Evolutionary conservation across 345 rosid genomes (phyloP), one percentile per base, ranked within the genome.

Genomic region (Boechera stricta): DNA sequence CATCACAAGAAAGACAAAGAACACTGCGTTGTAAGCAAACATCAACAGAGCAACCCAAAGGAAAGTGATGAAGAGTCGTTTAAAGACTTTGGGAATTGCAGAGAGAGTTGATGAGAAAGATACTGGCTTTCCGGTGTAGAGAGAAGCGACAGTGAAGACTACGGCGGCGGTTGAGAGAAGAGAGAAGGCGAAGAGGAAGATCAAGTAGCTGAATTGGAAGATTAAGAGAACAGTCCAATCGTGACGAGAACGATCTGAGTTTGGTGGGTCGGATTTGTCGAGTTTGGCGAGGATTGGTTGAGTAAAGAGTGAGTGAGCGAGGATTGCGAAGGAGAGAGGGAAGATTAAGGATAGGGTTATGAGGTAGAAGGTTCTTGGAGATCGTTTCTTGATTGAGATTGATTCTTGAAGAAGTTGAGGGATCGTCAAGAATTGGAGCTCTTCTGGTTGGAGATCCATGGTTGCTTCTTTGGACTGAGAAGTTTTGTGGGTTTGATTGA

Each of bases 111-210:
- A 75, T 16, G 98, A 85, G 83, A 95, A 95, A 10, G 97, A 86
- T 35, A 95, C 97, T 0, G 93, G 87, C 80, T 95, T 95, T 39
- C 86, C 85, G 5, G 98, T 84, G 86, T 90, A 94, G 41, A 94
- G 91, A 41, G 99, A 94, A 41, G 99, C 99, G 11, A 91, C 97
- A 10, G 98, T 89, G 88, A 95, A 92, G 74, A 95, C 99, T 0
- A 92, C 93, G 4, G 99, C 98, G 51, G 99, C 99, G 0, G 99
- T 95, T 12, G 99, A 90, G 79, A 95, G 91, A 38, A 95, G 96
- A 61, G 99, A 95, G 88, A 95, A 92, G 54, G 90, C 91, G 44
- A 95, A 95, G 81, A 95, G 96, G 85, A 95, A 95, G 78, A 95
- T 86, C 0, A 91, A 71, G 85, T 95, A 92, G 64, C 85, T 60